phyloP scores from a whole-genome alignment of 371 early-diverging fungal genomes.

The Rhizopus sp. region DNA sequence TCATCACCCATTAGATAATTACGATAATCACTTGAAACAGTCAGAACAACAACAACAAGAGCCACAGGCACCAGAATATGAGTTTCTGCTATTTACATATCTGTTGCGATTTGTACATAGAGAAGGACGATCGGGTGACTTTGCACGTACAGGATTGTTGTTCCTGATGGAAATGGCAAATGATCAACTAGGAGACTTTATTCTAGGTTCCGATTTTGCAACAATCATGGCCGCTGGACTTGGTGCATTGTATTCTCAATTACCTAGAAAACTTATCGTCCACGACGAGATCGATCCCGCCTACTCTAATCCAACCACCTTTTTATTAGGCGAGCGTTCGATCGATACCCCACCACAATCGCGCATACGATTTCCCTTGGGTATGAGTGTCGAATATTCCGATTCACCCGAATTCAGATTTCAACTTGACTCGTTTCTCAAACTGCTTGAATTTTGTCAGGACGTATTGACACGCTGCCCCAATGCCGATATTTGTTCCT shows the following conservation, averaged over 20 bases:
- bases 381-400: slow-evolving; percentile 50
- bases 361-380: slow-evolving; percentile 20
- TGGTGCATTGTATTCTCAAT: slow-evolving; percentile 89
- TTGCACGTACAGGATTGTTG: slow-evolving; percentile 86
- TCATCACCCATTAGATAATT: slow-evolving; percentile 8
- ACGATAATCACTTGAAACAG: background rate
- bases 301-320: slow-evolving; percentile 45
- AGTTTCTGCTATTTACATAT: slow-evolving; percentile 88
- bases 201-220: slow-evolving; percentile 81
- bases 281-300: slow-evolving; percentile 34
- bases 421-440: slow-evolving; percentile 78
- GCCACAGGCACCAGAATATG: slow-evolving; percentile 55
- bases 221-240: slow-evolving; percentile 83
- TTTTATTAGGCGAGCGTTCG: slow-evolving; percentile 32
- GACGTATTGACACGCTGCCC: slow-evolving; percentile 82
- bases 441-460: slow-evolving; percentile 83
- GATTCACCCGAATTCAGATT: slow-evolving; percentile 69
- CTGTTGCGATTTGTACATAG: slow-evolving; percentile 84
- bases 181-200: slow-evolving; percentile 75
- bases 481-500: slow-evolving; percentile 62
- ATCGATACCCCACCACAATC: background rate
- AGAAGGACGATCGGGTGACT: slow-evolving; percentile 88
- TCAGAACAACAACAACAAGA: slow-evolving; percentile 13
- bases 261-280: slow-evolving; percentile 80
- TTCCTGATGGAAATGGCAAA: slow-evolving; percentile 86